Evolutionary conservation across 768 basidiomycete species (phyloP), one percentile per base, ranked within the genome.

Genomic region (Amanita rimosa): DNA sequence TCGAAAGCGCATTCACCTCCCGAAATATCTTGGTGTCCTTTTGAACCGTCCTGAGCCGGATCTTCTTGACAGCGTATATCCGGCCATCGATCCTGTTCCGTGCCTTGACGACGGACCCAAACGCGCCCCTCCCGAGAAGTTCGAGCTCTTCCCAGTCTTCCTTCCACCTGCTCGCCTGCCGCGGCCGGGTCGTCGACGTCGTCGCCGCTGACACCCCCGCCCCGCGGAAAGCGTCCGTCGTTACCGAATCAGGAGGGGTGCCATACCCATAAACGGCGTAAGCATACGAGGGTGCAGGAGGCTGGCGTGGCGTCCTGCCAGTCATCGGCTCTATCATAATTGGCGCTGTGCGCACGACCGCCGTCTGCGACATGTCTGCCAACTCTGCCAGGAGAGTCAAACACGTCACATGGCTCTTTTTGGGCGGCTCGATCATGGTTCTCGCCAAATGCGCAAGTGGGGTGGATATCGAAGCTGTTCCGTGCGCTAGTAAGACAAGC

Each of bases 101-200:
- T 2, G 92, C 93, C 61, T 96, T 96, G 26, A 96, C 91, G 0
- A 96, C 92, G n/a, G 89, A 87, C 0, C 92, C 92, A 62, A 91
- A 95, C 0, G 78, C 90, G 0, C 93, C 93, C 59, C 84, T 84
- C 0, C 92, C 92, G 58, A 95, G 59, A 27, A 91, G 69, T 59
- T 95, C 93, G 7, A 96, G 67, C 60, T 95, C 92, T 58, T 94
- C 90, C 81, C 89, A 97, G 56, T 97, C 93, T 47, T 89, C 84
- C 57, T 88, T 86, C 80, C 91, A 97, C 51, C 93, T 68, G 57
- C 90, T 93, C 2, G 74, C 62, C 13, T 81, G 78, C 26, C 76
- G 70, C 22, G 73, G 61, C 21, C 63, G 60, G 8, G 27, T 9
- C 13, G 59, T 55, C 3, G 74, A 69, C 53, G 63, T 22, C 22